Evolutionary conservation across 805 yeast species (phyloP).

Genomic region (Zygoascus ofunaensis): DNA sequence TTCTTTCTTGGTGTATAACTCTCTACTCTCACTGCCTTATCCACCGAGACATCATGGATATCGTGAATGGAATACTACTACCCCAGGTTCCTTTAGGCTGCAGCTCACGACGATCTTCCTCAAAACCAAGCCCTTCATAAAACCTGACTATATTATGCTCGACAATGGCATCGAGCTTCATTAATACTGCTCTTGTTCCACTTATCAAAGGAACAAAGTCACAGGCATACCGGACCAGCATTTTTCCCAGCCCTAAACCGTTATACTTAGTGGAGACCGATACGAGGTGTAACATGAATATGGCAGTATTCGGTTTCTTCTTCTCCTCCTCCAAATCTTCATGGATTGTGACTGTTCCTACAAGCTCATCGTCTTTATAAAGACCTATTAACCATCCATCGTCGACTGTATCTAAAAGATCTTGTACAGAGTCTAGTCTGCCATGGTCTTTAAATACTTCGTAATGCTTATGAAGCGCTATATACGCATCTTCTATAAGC

Average conservation of each 20-base stretch:
- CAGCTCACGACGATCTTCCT: background rate
- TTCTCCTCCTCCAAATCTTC: background rate
- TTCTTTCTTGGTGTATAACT: no score
- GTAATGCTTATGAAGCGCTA: background rate
- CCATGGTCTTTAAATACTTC: background rate
- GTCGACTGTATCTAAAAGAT: background rate
- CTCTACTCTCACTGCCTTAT: no score
- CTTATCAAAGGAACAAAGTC: background rate
- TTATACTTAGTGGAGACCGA: background rate
- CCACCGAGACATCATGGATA: background rate
- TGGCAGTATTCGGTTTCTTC: background rate
- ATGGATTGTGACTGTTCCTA: background rate
- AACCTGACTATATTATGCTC: conserved; percentile 1
- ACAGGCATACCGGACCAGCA: background rate
- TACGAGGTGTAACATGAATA: background rate
- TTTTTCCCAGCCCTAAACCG: background rate
- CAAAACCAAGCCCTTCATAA: background rate
- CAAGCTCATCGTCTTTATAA: background rate
- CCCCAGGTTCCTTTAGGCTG: background rate
- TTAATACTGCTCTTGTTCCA: background rate
- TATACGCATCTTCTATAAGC: background rate
- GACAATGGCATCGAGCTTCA: background rate
- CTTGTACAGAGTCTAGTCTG: background rate
- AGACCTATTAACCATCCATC: conserved; percentile 3
- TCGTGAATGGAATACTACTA: background rate